Evolutionary conservation across 352 stramenopile genomes (phyloP), one percentile per base, ranked within the genome.

Genomic region (Phytophthora parvispora): DNA sequence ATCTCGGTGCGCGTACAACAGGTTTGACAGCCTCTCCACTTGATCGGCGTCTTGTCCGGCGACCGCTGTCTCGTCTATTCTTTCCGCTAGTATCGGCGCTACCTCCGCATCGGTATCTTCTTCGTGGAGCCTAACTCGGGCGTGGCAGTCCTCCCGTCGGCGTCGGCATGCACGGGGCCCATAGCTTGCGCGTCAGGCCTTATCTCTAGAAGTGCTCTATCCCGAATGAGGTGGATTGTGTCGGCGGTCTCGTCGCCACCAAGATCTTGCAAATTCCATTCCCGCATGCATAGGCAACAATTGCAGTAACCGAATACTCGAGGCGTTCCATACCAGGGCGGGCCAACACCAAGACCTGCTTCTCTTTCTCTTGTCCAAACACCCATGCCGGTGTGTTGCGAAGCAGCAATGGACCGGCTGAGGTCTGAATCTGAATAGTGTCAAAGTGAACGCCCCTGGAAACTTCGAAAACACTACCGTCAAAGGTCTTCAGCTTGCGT

Each of bases 191-290:
- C 36, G 36, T 10, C 8, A 34, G 18, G 29, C 18, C 42, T 53
- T 27, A 54, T 47, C 55, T 34, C n/a, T 18, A 54, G 47, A 22
- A 47, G 27, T 24, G 0, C 43, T 51, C n/a, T 29, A 43, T 48
- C 40, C 18, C 40, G 40, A 27, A 48, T 48, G 2, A 48, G 40
- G n/a, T 12, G 40, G 40, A 48, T 48, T 25, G 18, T n/a, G 18
- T 48, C 40, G 40, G 18, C 18, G 10, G 6, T 7, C 16, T 22
- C 3, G 29, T 13, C 7, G 29, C 43, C 27, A 56, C 48, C 18
- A 22, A 63, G 43, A 38, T 64, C 43, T 18, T 64, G 56, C 43
- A 64, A 40, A 48, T 64, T 31, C 31, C 56, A 64, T 55, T 64
- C 56, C 3, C 27, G 27, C 49, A 56, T 31, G 40, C 40, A 12